Conservation (phyloP, 2,329 filamentous ascomycete genomes). For the Talaromyces sp. region DNA sequence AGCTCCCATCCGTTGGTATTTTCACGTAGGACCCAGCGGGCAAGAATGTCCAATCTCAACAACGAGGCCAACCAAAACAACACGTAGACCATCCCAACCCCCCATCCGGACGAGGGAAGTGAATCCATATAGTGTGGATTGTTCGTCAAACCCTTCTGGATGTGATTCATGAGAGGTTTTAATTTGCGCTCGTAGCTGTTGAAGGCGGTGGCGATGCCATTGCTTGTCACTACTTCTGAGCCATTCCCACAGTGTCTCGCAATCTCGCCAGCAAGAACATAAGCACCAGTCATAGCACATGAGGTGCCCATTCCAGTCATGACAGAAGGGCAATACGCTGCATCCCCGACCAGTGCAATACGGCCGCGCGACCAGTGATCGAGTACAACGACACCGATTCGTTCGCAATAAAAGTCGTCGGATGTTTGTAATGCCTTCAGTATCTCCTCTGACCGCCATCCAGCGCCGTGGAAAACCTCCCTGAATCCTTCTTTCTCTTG, state of each 20-base stretch:
- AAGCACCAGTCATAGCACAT: conserved; percentile 41
- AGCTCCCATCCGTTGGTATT: conserved; percentile 34
- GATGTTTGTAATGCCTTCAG: conserved; percentile 28
- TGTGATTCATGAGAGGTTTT: conserved; percentile 41
- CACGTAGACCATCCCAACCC: conserved; percentile 29
- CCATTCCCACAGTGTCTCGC: conserved; percentile 16
- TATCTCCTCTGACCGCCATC: conserved; percentile 46
- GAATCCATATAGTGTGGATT: not conserved
- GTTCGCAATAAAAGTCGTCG: conserved; percentile 46
- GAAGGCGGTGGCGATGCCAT: conserved; percentile 31
- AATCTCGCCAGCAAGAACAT: conserved; percentile 31
- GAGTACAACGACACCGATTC: conserved; percentile 43
- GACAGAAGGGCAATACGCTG: conserved; percentile 47
- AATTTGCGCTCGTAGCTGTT: conserved; percentile 43
- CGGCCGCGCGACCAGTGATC: conserved; percentile 44
- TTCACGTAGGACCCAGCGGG: conserved; percentile 28
- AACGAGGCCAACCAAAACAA: conserved; percentile 27
- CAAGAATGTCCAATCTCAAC: conserved; percentile 34
- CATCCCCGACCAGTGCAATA: conserved; percentile 52
- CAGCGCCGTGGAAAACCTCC: conserved; percentile 39
- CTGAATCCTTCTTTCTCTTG: conserved; percentile 39
- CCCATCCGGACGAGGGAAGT: conserved; percentile 28
- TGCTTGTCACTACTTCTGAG: conserved; percentile 17
- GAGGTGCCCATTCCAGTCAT: conserved; percentile 51
- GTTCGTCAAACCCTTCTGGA: conserved; percentile 29